Evolutionary conservation across 2,329 filamentous ascomycete species (phyloP), one percentile per base, ranked within the genome.

Genomic region (Berkeleyomyces basicola): DNA sequence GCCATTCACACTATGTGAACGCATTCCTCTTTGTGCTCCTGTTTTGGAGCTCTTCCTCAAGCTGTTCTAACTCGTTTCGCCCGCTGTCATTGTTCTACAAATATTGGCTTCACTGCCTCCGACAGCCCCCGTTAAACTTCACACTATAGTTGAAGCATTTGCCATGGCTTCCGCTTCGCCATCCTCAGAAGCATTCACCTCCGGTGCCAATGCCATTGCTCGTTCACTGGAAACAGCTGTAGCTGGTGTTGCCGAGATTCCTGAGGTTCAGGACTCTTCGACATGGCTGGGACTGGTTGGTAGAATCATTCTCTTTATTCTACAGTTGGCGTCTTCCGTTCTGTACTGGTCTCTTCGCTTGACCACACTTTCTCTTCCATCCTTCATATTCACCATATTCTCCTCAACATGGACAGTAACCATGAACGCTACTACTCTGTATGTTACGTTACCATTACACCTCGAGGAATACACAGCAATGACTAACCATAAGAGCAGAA

Each of bases 391-490:
- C 72, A 88, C 85, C 4, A 78, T 96, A 66, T 89, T 96, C 70
- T 96, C 90, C 4, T 92, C 90, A 67, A 96, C 88, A 73, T 78
- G 95, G 77, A 99, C 93, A 0, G 89, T 99, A 70, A 99, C 93
- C 9, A 95, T 99, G 91, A 97, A 97, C 72, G 92, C 93, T 68
- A 97, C 92, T 23, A 99, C 93, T 16, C 74, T 99, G 84, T 95
- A 83, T 71, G 84, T 64, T 63, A 58, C 44, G 59, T 59, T 55
- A 3, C 33, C n/a, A 11, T 37, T 39, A 10, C n/a, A 1, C 9
- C 9, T 16, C 40, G 14, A 7, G 36, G 42, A 11, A 39, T n/a
- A 11, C 16, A 11, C 36, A 43, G 23, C 7, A 31, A 11, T 14
- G 44, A 59, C 36, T 69, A 62, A 68, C 63, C 33, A 51, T 33